phyloP scores from a whole-genome alignment of 495 filamentous ascomycete species.

The Talaromyces trachyspermus region DNA sequence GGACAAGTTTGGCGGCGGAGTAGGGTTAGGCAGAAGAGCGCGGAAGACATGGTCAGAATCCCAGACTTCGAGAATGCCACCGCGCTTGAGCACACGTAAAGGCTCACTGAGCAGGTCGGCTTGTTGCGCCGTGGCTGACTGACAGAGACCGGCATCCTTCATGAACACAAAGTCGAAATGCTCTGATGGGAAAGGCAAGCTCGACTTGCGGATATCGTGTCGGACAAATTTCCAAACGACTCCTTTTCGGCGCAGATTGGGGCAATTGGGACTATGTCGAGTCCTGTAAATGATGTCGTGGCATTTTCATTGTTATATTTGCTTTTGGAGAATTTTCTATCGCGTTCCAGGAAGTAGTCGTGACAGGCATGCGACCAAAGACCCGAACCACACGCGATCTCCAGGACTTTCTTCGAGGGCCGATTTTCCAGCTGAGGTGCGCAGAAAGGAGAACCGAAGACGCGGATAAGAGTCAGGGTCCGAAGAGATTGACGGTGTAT shows the following conservation, averaged over 20 bases:
- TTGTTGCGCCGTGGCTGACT: conserved; percentile 52
- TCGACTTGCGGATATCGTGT: conserved; percentile 69
- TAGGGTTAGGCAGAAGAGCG: conserved; percentile 68
- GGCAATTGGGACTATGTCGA: conserved; percentile 74
- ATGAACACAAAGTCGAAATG: conserved; percentile 89
- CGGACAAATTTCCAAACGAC: conserved; percentile 85
- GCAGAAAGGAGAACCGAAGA: conserved; percentile 75
- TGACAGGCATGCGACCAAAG: conserved; percentile 87
- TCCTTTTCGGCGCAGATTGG: conserved; percentile 62
- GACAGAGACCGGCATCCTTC: conserved; percentile 73
- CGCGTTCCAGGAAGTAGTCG: conserved; percentile 58
- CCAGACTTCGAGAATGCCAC: conserved; percentile 81
- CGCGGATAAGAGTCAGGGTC: conserved; percentile 70
- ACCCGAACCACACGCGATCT: conserved; percentile 81
- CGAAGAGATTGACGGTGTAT: conserved; percentile 80
- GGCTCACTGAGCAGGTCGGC: conserved; percentile 65
- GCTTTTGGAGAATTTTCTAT: no score
- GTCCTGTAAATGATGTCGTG: conserved; percentile 70
- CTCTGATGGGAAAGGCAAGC: conserved; percentile 71
- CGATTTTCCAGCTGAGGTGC: conserved; percentile 55
- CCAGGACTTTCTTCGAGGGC: conserved; percentile 71
- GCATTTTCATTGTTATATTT: conserved; percentile 26
- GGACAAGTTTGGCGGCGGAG: conserved; percentile 44
- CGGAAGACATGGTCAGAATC: conserved; percentile 73
- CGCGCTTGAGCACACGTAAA: conserved; percentile 66